Base-by-base conservation (phyloP, 129 eudicot genomes). In the Dittrichia graveolens region DNA sequence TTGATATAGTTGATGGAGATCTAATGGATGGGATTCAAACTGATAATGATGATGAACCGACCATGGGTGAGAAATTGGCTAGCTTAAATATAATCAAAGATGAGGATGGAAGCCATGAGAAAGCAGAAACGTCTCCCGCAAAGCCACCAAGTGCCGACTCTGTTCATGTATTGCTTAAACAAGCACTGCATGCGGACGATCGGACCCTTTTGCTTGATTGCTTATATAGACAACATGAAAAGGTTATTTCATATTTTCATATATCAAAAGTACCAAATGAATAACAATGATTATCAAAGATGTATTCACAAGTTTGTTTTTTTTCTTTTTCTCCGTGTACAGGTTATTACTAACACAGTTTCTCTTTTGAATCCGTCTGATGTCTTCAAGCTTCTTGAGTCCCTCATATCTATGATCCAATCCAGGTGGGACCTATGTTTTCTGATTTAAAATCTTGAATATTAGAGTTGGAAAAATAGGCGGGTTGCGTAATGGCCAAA, bases 111-210 rank as follows among this genome's bases (percentile, higher is more conserved):
- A 73, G 31, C 64, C 57, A 41, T 41, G 91, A 85, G 62, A 81
- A 61, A 75, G 65, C 3, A 43, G 84, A 81, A 42, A 43, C 59
- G 16, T 61, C 91, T 78, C 71, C 72, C 40, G 60, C 80, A 63
- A 88, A 84, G 81, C 98, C 92, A 58, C 98, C 97, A 6, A 94
- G 95, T 81, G 97, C 96, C 6, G 97, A 88, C 74, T 94, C 98
- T 5, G 86, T 94, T 76, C 88, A 87, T 81, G 84, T 94, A 37
- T 64, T 94, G 43, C 89, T 94, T 54, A 94, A 87, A 83, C 98
- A 94, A 83, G 97, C 98, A 48, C 80, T 94, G 13, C 95, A 85
- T 80, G 98, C 97, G 3, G 97, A 94, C 57, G 98, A 94, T 81
- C 86, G 89, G 49, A 79, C 91, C 39, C 97, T 90, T 74, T 74